phyloP scores from a whole-genome alignment of 768 basidiomycete genomes.

The Ramaria rubella region DNA sequence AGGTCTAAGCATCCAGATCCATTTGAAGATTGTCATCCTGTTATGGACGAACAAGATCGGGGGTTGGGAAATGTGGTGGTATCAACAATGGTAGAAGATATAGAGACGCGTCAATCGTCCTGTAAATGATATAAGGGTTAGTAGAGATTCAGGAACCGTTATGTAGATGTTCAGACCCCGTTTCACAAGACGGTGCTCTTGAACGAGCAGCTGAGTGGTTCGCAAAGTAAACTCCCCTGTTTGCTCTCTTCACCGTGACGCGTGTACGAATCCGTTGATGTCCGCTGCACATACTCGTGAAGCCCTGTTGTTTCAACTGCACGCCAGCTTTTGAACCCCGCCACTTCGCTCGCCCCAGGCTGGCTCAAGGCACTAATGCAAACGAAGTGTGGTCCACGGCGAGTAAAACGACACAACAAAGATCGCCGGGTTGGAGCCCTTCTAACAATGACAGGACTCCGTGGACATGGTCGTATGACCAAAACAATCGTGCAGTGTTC shows the following conservation, averaged over 20 bases:
- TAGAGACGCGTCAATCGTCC: not conserved
- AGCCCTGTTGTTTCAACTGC: not conserved
- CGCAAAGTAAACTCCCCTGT: not conserved
- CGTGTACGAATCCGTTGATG: not conserved
- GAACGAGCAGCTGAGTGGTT: not conserved
- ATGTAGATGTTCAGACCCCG: too few relatives aligned
- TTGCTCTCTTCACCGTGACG: conserved; percentile 1
- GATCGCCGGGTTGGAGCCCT: not conserved
- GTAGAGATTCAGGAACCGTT: not conserved
- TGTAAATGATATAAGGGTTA: not conserved
- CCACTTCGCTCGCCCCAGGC: not conserved
- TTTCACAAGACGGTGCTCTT: not conserved
- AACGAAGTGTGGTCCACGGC: not conserved
- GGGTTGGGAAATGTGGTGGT: not conserved
- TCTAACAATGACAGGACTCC: not conserved
- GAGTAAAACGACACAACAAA: conserved; percentile 1
- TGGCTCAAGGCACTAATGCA: not conserved
- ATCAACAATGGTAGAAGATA: not conserved
- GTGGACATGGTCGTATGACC: not conserved
- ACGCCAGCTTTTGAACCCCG: not conserved
- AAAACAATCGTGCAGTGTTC: not conserved
- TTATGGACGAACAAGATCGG: not conserved
- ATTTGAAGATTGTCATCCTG: not conserved
- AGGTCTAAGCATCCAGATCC: not conserved
- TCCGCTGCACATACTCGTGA: not conserved